A percentile compares a stretch with the other conserved stretches of the same genome.
Evolutionary conservation across 2,329 filamentous ascomycete genomes (phyloP).

Genomic region (Penicillium sp.): DNA sequence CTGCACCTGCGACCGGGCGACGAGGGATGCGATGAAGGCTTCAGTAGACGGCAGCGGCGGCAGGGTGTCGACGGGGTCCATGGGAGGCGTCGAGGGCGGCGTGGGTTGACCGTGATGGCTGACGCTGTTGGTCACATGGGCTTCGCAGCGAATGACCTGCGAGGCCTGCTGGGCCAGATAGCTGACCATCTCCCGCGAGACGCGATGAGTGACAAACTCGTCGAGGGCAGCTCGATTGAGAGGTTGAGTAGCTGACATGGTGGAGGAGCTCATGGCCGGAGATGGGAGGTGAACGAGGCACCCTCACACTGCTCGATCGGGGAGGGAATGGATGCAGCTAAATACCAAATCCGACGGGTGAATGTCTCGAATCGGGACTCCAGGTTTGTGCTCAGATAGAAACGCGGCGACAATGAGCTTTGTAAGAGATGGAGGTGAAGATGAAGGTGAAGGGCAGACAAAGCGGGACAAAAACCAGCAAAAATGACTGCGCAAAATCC

Average conservation of each 20-base stretch:
- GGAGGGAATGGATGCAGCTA: too few relatives aligned
- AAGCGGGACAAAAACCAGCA: too few relatives aligned
- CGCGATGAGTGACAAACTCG: constrained; percentile 48
- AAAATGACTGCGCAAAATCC: too few relatives aligned
- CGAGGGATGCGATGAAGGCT: constrained; percentile 86
- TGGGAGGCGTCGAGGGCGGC: constrained; percentile 58
- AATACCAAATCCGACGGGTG: too few relatives aligned
- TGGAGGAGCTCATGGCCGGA: constrained; percentile 1
- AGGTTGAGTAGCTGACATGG: constrained; percentile 15
- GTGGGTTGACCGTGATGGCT: constrained; percentile 55
- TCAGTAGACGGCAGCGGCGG: constrained; percentile 71
- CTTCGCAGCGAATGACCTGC: constrained; percentile 50
- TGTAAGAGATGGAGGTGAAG: too few relatives aligned
- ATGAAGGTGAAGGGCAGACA: too few relatives aligned
- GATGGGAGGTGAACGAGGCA: too few relatives aligned
- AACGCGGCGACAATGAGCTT: too few relatives aligned
- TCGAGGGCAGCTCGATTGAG: constrained; percentile 47
- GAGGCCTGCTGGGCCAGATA: constrained; percentile 48
- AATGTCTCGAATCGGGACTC: too few relatives aligned
- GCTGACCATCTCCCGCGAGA: constrained; percentile 48
- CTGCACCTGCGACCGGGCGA: constrained; percentile 91
- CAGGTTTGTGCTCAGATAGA: too few relatives aligned
- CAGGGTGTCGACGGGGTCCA: constrained; percentile 43
- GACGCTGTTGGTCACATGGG: constrained; percentile 48
- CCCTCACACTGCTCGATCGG: too few relatives aligned